Conservation (phyloP, 176 grass and related monocot species). For the Tillandsia leiboldiana region DNA sequence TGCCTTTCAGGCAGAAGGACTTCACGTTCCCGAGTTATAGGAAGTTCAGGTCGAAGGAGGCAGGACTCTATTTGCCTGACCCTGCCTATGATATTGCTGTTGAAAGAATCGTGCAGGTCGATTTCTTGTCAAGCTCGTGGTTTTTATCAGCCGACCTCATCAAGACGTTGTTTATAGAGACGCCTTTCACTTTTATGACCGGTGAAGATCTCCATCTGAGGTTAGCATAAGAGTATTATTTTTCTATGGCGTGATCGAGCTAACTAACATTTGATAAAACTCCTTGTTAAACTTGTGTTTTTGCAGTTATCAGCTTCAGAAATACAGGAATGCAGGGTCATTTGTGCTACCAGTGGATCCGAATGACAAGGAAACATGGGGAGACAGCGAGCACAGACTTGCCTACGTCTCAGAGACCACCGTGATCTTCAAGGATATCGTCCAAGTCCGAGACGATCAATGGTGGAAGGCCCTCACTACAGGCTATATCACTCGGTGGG, state of each 20-base stretch:
- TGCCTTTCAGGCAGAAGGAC: slow-evolving; percentile 82
- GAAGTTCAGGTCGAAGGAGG: slow-evolving; percentile 86
- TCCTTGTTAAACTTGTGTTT: neutral
- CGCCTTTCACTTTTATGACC: slow-evolving; percentile 87
- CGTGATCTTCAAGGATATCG: slow-evolving; percentile 92
- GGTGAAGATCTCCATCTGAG: slow-evolving; percentile 95
- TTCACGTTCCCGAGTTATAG: slow-evolving; percentile 92
- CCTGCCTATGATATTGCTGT: slow-evolving; percentile 83
- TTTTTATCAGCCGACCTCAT: slow-evolving; percentile 74
- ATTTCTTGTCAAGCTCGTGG: slow-evolving; percentile 90
- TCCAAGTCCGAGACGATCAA: slow-evolving; percentile 82
- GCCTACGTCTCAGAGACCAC: slow-evolving; percentile 87
- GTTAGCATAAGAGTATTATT: slow-evolving; percentile 3
- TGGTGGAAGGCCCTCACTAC: slow-evolving; percentile 91
- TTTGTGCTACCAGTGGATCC: slow-evolving; percentile 82
- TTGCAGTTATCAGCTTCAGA: slow-evolving; percentile 82
- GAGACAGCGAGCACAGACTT: slow-evolving; percentile 89
- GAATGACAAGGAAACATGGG: slow-evolving; percentile 85
- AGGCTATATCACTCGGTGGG: slow-evolving; percentile 91
- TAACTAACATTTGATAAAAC: neutral
- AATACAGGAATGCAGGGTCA: slow-evolving; percentile 82
- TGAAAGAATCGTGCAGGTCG: slow-evolving; percentile 80
- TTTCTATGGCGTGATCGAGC: neutral
- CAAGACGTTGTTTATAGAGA: slow-evolving; percentile 83
- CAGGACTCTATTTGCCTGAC: slow-evolving; percentile 79